phyloP scores from a whole-genome alignment of 1,139 yeast genomes.

The Taiozyma sp. region DNA sequence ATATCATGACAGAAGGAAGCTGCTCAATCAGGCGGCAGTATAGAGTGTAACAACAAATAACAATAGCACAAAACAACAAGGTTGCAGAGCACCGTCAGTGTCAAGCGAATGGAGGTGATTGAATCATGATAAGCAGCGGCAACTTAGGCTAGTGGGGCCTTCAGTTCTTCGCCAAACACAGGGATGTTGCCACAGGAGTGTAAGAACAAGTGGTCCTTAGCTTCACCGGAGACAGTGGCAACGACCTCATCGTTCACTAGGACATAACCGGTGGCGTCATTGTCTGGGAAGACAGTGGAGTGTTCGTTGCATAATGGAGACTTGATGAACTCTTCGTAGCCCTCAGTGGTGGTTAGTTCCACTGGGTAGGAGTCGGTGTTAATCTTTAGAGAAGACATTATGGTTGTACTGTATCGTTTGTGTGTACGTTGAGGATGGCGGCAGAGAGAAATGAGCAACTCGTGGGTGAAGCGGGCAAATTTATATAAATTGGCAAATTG shows the following conservation, averaged over 20 bases:
- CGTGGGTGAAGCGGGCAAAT: too few species aligned
- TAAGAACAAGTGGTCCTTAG: constrained; percentile 11
- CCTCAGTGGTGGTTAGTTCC: constrained; percentile 29
- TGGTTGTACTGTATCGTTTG: background rate
- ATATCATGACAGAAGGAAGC: background rate
- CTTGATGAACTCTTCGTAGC: constrained; percentile 30
- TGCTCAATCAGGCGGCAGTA: background rate
- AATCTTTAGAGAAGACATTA: constrained; percentile 5
- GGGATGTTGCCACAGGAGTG: background rate
- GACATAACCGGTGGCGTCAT: constrained; percentile 25
- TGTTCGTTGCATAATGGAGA: constrained; percentile 15
- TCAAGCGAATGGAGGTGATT: background rate
- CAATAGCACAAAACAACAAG: background rate
- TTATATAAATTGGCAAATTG: too few species aligned
- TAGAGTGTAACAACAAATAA: too few species aligned
- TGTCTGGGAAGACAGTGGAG: constrained; percentile 26
- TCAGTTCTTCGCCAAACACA: background rate
- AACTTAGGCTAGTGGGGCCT: background rate
- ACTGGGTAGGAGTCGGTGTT: constrained; percentile 23
- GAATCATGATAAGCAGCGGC: background rate
- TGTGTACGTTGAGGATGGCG: too few species aligned
- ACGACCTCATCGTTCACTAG: constrained; percentile 28
- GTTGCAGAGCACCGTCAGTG: too few species aligned
- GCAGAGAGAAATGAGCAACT: too few species aligned
- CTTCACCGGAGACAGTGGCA: constrained; percentile 32